These are phyloP conservation scores for Ogataea hybrid DNA, from an alignment of 1,139 yeast genomes.

Conservation along the genomic window DNA sequence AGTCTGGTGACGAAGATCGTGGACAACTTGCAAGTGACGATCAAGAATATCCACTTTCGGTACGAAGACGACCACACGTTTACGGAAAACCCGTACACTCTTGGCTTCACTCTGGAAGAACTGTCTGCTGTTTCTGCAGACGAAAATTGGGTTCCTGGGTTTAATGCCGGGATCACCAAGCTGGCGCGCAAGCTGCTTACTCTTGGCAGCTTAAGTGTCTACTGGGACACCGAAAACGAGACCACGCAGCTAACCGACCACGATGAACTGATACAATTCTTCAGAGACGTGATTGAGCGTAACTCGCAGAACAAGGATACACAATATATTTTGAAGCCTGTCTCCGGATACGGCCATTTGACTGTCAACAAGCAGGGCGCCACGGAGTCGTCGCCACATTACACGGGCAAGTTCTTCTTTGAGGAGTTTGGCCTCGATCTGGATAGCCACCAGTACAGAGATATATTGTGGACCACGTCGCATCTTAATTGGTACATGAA, in stretches of 20 bases:
- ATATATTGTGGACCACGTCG: constrained; percentile 78
- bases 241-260: constrained; percentile 48
- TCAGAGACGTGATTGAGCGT: constrained; percentile 33
- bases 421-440: constrained; percentile 85
- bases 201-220: constrained; percentile 70
- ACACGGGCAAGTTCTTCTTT: no score
- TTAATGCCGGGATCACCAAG: constrained; percentile 67
- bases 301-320: constrained; percentile 34
- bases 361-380: no score
- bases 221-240: constrained; percentile 75
- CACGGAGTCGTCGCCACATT: no score
- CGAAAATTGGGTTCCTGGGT: constrained; percentile 79
- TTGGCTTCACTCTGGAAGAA: constrained; percentile 82
- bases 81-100: constrained; percentile 70
- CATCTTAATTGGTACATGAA: constrained; percentile 75
- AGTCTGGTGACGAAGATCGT: no score
- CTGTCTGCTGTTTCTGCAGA: constrained; percentile 92
- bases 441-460: constrained; percentile 82
- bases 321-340: constrained; percentile 82
- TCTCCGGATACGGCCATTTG: no score
- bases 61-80: constrained; percentile 76
- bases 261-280: constrained; percentile 42
- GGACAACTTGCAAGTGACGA: no score
- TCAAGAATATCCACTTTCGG: constrained; percentile 81
- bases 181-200: constrained; percentile 78